Evolutionary conservation across 2,329 filamentous ascomycete species (phyloP).

Genomic region (Fusarium sp.): DNA sequence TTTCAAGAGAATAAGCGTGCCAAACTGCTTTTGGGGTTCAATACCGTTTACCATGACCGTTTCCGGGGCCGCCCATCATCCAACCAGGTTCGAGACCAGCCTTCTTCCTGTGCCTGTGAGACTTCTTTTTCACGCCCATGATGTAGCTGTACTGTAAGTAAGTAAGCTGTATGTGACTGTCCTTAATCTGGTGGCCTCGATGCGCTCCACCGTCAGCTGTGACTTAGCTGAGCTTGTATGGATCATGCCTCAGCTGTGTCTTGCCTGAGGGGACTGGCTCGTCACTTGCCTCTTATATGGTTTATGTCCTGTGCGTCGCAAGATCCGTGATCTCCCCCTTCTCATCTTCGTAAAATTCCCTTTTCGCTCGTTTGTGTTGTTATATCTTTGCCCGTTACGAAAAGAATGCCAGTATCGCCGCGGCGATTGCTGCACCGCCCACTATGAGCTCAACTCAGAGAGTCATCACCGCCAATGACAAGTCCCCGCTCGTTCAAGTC

Average conservation of each 20-base stretch:
- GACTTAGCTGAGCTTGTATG: conserved; percentile 1
- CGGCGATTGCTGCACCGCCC: conserved; percentile 16
- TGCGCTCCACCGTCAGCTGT: conserved; percentile 10
- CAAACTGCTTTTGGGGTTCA: conserved; percentile 22
- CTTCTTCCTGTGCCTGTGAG: conserved; percentile 5
- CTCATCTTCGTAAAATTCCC: neutral
- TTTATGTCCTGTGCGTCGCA: neutral
- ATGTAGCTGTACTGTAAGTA: neutral
- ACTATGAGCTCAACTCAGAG: conserved; percentile 43
- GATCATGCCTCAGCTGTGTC: conserved; percentile 1
- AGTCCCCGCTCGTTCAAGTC: conserved; percentile 49
- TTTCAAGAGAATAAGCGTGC: conserved; percentile 1
- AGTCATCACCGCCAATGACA: conserved; percentile 48
- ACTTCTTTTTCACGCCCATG: conserved; percentile 2
- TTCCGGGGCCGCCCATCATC: conserved; percentile 8
- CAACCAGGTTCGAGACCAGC: neutral
- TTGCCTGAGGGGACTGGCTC: neutral
- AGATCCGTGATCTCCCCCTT: neutral
- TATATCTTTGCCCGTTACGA: neutral
- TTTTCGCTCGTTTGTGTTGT: neutral
- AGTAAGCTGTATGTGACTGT: neutral
- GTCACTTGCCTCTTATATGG: conserved; percentile 8
- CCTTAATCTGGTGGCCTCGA: conserved; percentile 8
- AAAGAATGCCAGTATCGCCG: neutral
- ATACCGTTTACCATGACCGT: conserved; percentile 15